phyloP scores from a whole-genome alignment of 1,139 yeast species.

The Keqinozyma sinolaborantium region DNA sequence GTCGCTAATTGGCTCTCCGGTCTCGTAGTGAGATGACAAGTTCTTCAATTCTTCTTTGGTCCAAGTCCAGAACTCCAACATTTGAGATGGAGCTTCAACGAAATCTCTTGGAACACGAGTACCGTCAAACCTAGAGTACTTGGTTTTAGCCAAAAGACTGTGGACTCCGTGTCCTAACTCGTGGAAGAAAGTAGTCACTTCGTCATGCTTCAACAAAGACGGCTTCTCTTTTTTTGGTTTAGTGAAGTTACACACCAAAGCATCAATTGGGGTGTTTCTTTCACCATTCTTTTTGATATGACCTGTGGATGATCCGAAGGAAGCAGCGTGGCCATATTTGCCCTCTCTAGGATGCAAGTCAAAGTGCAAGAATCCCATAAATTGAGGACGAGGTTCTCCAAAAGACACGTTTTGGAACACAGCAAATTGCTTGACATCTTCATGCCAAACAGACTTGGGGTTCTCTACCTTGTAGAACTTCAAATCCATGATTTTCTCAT shows the following conservation, averaged over 20 bases:
- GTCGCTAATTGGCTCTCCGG: conserved; percentile 57
- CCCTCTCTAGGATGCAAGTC: conserved; percentile 86
- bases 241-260: conserved; percentile 81
- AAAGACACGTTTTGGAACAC: conserved; percentile 59
- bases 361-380: conserved; percentile 75
- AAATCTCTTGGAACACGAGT: conserved; percentile 78
- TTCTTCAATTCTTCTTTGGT: conserved; percentile 53
- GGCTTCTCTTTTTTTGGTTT: conserved; percentile 72
- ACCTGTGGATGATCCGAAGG: conserved; percentile 69
- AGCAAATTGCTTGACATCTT: conserved; percentile 70
- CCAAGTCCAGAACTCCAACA: conserved; percentile 92
- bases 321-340: conserved; percentile 86
- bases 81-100: conserved; percentile 88
- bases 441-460: conserved; percentile 57
- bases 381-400: conserved; percentile 44
- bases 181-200: conserved; percentile 83
- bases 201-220: conserved; percentile 71
- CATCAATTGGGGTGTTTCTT: conserved; percentile 67
- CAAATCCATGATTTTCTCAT: conserved; percentile 64
- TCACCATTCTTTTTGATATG: conserved; percentile 44
- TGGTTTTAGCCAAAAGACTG: conserved; percentile 65
- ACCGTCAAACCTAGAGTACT: conserved; percentile 68
- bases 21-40: conserved; percentile 64
- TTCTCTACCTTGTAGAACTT: conserved; percentile 54
- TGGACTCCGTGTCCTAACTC: conserved; percentile 91